Percentiles rank a stretch among this genome's conserved stretches.
Evolutionary conservation across 2,329 filamentous ascomycete species (phyloP).

Genomic region (Neoarthrinium moseri): DNA sequence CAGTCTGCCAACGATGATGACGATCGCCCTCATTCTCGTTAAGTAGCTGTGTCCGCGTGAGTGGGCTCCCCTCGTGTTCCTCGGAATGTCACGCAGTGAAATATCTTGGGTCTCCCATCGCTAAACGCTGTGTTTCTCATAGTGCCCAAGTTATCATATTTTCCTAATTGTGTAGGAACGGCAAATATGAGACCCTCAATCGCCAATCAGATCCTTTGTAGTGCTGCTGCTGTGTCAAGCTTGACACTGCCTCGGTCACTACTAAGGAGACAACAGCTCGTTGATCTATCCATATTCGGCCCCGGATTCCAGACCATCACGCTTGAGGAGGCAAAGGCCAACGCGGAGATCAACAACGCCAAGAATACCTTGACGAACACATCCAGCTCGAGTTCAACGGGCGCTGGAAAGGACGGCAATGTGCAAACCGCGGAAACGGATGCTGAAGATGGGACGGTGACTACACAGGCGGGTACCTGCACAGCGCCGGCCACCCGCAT

Average conservation of each 20-base stretch:
- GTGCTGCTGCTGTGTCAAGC: constrained; percentile 25
- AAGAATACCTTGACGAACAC: background rate
- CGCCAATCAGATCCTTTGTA: constrained; percentile 22
- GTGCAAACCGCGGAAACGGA: constrained; percentile 8
- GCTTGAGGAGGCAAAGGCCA: constrained; percentile 21
- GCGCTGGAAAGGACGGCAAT: constrained; percentile 8
- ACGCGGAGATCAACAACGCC: constrained; percentile 16
- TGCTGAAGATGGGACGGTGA: constrained; percentile 8
- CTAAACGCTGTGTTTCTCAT: background rate
- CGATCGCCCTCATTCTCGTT: constrained; percentile 3
- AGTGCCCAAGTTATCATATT: background rate
- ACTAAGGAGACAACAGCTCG: constrained; percentile 16
- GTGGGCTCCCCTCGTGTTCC: background rate
- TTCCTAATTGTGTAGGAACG: background rate
- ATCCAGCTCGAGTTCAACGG: constrained; percentile 13
- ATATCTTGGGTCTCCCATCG: background rate
- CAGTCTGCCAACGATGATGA: background rate
- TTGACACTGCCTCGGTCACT: constrained; percentile 18
- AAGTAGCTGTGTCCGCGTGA: background rate
- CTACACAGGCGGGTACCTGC: constrained; percentile 19
- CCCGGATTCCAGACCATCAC: constrained; percentile 25
- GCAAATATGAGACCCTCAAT: constrained; percentile 24
- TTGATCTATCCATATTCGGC: constrained; percentile 24
- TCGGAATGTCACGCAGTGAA: background rate
- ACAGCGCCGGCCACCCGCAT: constrained; percentile 23